Evolutionary conservation across 192 early-diverging fungal genomes (phyloP).

Genomic region (Chytriomyces hyalinus): DNA sequence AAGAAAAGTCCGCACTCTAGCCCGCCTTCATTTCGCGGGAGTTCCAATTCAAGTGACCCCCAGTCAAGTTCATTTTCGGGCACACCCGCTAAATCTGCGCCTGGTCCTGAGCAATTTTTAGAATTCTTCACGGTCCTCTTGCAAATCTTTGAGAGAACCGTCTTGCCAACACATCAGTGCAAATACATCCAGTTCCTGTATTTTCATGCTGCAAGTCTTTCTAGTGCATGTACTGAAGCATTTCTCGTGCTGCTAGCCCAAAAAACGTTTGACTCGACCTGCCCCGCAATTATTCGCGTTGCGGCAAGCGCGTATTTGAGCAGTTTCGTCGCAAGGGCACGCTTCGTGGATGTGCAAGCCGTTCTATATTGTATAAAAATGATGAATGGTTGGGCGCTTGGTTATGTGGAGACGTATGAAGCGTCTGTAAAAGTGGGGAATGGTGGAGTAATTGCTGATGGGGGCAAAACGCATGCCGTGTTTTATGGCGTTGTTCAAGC

Average conservation of each 20-base stretch:
- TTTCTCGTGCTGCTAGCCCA: slow-evolving; percentile 79
- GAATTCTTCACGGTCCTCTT: slow-evolving; percentile 74
- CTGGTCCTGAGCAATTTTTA: not conserved
- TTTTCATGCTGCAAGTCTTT: slow-evolving; percentile 79
- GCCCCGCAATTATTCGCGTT: slow-evolving; percentile 71
- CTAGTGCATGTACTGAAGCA: slow-evolving; percentile 71
- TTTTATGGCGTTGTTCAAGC: slow-evolving; percentile 91
- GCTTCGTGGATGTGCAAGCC: slow-evolving; percentile 67
- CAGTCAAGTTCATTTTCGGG: not conserved
- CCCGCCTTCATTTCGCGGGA: not conserved
- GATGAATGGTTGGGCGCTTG: slow-evolving; percentile 68
- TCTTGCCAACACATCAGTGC: slow-evolving; percentile 86
- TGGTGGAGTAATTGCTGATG: slow-evolving; percentile 3
- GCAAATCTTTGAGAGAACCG: slow-evolving; percentile 76
- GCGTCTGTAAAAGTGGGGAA: not conserved
- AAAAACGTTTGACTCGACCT: slow-evolving; percentile 60
- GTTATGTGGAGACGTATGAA: slow-evolving; percentile 63
- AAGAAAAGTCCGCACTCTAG: slow-evolving; percentile 43
- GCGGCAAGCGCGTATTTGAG: slow-evolving; percentile 84
- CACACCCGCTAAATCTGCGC: slow-evolving; percentile 65
- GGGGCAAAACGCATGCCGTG: slow-evolving; percentile 71
- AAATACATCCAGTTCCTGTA: slow-evolving; percentile 91
- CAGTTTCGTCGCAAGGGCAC: slow-evolving; percentile 86
- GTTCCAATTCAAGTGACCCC: not conserved
- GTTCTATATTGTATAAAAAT: slow-evolving; percentile 73